Percentiles rank a stretch among this genome's conserved stretches.
phyloP scores from a whole-genome alignment of 2,329 filamentous ascomycete genomes.

The Macrophomina phaseolina region DNA sequence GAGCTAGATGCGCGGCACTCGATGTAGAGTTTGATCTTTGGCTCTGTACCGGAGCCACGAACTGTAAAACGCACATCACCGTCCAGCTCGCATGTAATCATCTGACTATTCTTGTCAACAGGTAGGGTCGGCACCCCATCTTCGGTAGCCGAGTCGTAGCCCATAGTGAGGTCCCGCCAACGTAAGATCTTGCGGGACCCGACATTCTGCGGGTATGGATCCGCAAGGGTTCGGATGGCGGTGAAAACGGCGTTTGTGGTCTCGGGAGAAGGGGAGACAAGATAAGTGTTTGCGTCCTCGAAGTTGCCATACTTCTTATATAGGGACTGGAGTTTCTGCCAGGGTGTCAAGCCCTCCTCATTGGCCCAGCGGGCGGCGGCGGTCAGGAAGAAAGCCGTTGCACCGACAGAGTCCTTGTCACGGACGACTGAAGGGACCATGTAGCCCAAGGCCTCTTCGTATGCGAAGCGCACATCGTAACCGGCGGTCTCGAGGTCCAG shows the following conservation, averaged over 20 bases:
- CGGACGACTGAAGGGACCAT: constrained; percentile 68
- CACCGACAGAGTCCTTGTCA: constrained; percentile 69
- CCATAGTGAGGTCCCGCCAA: constrained; percentile 68
- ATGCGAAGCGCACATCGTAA: constrained; percentile 62
- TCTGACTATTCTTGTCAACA: constrained; percentile 63
- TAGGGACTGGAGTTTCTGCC: constrained; percentile 61
- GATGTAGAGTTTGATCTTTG: constrained; percentile 68
- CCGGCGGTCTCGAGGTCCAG: constrained; percentile 56
- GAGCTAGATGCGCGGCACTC: constrained; percentile 53
- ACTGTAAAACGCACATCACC: constrained; percentile 64
- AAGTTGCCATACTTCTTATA: constrained; percentile 66
- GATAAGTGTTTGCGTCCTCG: constrained; percentile 68
- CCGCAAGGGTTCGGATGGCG: constrained; percentile 54
- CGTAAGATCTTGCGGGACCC: constrained; percentile 59
- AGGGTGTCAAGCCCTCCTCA: constrained; percentile 60
- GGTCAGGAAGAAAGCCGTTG: constrained; percentile 64
- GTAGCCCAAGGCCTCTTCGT: constrained; percentile 70
- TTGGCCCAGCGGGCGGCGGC: constrained; percentile 59
- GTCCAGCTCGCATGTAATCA: constrained; percentile 67
- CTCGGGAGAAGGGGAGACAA: constrained; percentile 61
- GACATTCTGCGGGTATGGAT: constrained; percentile 51
- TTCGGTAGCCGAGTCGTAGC: constrained; percentile 62
- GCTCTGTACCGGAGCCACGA: constrained; percentile 67
- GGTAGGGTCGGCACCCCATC: constrained; percentile 62
- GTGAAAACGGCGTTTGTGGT: constrained; percentile 62